Conservation (phyloP, 148 eudicot species). For the Chenopodium quinoa region DNA sequence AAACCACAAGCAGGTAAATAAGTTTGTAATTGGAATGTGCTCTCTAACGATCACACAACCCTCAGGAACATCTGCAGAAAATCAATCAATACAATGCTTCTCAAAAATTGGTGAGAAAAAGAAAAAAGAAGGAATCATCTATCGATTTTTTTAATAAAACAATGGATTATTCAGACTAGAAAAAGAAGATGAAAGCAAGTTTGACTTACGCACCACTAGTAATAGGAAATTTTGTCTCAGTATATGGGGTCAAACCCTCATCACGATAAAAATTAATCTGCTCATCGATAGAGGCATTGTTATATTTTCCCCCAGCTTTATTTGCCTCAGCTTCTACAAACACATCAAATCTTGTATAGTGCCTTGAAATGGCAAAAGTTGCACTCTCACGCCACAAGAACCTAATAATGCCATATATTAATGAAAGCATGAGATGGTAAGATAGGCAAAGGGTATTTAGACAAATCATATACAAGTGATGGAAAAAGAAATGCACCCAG, state of each 20-base stretch:
- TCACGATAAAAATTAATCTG: constrained; percentile 71
- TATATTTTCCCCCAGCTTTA: constrained; percentile 84
- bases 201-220: constrained; percentile 64
- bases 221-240: constrained; percentile 85
- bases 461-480: neutral
- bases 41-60: constrained; percentile 89
- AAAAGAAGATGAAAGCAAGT: constrained; percentile 6
- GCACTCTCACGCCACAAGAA: constrained; percentile 98
- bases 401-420: constrained; percentile 37
- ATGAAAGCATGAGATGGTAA: neutral
- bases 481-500: neutral
- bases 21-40: constrained; percentile 82
- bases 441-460: neutral
- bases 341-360: constrained; percentile 85
- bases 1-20: constrained; percentile 91
- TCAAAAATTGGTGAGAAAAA: neutral
- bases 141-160: neutral
- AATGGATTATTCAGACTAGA: neutral
- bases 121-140: neutral
- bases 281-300: constrained; percentile 73
- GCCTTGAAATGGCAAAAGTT: constrained; percentile 90
- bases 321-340: constrained; percentile 97
- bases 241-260: constrained; percentile 86
- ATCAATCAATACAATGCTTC: neutral
- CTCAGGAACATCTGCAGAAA: constrained; percentile 86